A percentile compares a stretch with the other conserved stretches of the same genome.
Conservation (phyloP, 176 grass and related monocot genomes). For the maize (Zea mays) region Zm-B73-REFERENCE-NAM-5.0 NC_050105.1:144445001-144445500, state of each 20-base stretch:
- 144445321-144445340: conserved; percentile 47
- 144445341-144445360: conserved; percentile 52
- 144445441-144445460: neutral
- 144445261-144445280: neutral
- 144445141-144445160: neutral
- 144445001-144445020: no score
- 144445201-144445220: neutral
- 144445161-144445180: neutral
- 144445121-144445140: neutral
- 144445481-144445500: neutral
- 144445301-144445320: conserved; percentile 50
- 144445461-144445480: neutral
- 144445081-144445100: neutral
- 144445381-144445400: neutral
- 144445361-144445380: conserved; percentile 36
- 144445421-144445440: neutral
- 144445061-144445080: no score
- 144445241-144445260: neutral
- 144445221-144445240: neutral
- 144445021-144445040: no score
- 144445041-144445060: no score
- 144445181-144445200: neutral
- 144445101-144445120: neutral
- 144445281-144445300: conserved; percentile 67
- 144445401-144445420: neutral